Conservation (phyloP, 345 rosid species). For the Kernera saxatilis region DNA sequence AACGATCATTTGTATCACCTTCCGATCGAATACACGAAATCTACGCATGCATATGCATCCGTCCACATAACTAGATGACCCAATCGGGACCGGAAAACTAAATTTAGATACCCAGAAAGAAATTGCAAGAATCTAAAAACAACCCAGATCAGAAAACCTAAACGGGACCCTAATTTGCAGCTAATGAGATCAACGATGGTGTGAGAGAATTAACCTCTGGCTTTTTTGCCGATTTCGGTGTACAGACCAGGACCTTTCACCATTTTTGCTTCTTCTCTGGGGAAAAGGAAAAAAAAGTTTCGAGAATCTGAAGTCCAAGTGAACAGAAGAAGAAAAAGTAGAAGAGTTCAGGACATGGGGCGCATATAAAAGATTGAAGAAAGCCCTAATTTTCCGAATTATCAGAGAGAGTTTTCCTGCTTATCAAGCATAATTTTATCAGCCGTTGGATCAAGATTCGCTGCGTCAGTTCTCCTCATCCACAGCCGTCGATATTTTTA, state of each 20-base stretch:
- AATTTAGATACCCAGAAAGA: background rate
- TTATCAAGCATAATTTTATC: background rate
- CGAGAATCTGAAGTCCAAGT: background rate
- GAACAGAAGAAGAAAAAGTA: background rate
- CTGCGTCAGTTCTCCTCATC: background rate
- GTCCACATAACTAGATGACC: background rate
- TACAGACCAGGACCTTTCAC: constrained; percentile 95
- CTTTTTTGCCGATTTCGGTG: constrained; percentile 88
- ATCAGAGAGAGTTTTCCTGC: background rate
- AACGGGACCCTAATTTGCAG: background rate
- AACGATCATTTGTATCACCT: background rate
- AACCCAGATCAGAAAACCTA: background rate
- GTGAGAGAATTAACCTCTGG: constrained; percentile 49
- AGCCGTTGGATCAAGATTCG: constrained; percentile 17
- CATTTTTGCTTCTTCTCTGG: constrained; percentile 36
- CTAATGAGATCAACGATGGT: background rate
- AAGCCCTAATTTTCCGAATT: constrained; percentile 22
- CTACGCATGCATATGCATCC: background rate
- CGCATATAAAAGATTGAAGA: background rate
- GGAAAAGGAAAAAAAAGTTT: background rate
- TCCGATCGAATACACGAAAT: background rate
- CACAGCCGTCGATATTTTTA: constrained; percentile 14
- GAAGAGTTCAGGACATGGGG: no score
- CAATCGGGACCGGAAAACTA: background rate
- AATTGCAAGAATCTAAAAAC: background rate